Percentiles rank a stretch among this genome's conserved stretches.
Conservation (phyloP, 805 yeast genomes). For the Barnettozyma californica region DNA sequence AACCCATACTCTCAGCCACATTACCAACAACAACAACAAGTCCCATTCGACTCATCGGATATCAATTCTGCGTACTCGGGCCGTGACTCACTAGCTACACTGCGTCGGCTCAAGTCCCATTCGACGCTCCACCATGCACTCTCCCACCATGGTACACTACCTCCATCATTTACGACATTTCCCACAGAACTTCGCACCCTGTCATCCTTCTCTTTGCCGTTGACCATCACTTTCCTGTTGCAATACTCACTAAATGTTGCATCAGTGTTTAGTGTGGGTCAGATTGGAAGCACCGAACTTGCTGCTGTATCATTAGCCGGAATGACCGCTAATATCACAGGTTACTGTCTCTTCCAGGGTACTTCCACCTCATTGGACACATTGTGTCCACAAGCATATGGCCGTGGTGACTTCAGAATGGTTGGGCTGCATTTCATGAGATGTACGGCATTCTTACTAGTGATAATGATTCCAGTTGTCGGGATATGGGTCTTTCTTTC, state of each 20-base stretch:
- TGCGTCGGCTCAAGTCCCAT: conserved; percentile 24
- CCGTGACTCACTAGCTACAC: conserved; percentile 19
- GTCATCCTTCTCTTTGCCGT: conserved; percentile 48
- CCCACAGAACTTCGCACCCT: conserved; percentile 41
- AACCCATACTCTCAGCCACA: conserved; percentile 12
- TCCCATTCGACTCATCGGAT: conserved; percentile 11
- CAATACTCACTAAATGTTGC: conserved; percentile 74
- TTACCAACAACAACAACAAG: background rate
- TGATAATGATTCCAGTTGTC: conserved; percentile 49
- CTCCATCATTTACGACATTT: conserved; percentile 18
- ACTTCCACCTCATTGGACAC: conserved; percentile 77
- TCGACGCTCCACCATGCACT: conserved; percentile 22
- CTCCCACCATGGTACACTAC: conserved; percentile 21
- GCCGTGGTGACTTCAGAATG: conserved; percentile 54
- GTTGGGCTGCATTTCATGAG: conserved; percentile 69
- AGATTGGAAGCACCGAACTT: conserved; percentile 61
- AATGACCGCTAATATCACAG: conserved; percentile 75
- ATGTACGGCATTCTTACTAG: conserved; percentile 57
- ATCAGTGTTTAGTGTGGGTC: conserved; percentile 72
- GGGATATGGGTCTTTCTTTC: conserved; percentile 58
- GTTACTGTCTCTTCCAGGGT: conserved; percentile 71
- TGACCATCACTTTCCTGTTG: conserved; percentile 59
- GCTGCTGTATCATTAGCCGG: conserved; percentile 74
- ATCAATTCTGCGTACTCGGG: conserved; percentile 13
- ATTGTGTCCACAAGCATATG: conserved; percentile 72